Percentiles rank a stretch among this genome's conserved stretches.
phyloP scores from a whole-genome alignment of 139 green algal genomes.

The Astrephomene gubernaculifera region DNA sequence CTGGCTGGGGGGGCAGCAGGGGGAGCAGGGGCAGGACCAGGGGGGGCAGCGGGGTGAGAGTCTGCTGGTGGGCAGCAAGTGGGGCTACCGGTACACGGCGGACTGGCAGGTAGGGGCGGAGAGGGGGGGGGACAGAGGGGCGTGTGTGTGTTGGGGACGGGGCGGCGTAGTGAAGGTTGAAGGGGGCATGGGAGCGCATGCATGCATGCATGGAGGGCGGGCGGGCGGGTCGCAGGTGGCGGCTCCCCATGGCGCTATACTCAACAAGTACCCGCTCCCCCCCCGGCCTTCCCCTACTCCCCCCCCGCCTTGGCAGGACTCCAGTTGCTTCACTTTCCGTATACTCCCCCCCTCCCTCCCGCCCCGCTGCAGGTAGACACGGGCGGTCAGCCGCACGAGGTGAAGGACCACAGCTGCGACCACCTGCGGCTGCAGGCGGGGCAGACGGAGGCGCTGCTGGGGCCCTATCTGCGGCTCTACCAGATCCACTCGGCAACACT shows the following conservation, averaged over 20 bases:
- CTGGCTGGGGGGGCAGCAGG: conserved; percentile 52
- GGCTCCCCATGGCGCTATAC: too few relatives aligned
- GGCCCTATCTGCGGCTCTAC: conserved; percentile 60
- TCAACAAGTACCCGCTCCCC: too few relatives aligned
- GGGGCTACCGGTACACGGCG: conserved; percentile 69
- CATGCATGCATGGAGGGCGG: too few relatives aligned
- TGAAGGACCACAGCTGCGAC: conserved; percentile 70
- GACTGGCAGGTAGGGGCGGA: conserved; percentile 48
- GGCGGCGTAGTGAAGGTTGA: not conserved
- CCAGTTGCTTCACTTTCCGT: too few relatives aligned
- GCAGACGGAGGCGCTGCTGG: conserved; percentile 51
- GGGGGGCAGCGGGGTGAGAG: not conserved
- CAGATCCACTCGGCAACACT: conserved; percentile 73
- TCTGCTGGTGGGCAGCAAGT: conserved; percentile 57
- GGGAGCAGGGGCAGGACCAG: not conserved
- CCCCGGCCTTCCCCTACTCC: too few relatives aligned
- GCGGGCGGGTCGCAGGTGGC: too few relatives aligned
- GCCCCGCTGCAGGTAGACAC: conserved; percentile 47
- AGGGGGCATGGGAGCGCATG: not conserved
- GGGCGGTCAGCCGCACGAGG: conserved; percentile 65
- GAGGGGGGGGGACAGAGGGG: not conserved
- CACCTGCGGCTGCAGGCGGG: conserved; percentile 58
- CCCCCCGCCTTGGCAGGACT: too few relatives aligned
- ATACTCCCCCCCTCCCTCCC: not conserved
- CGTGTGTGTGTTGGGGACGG: not conserved